A percentile compares a stretch with the other conserved stretches of the same genome.
phyloP scores from a whole-genome alignment of 2,329 filamentous ascomycete species.

The Trichophyton equinum region DNA sequence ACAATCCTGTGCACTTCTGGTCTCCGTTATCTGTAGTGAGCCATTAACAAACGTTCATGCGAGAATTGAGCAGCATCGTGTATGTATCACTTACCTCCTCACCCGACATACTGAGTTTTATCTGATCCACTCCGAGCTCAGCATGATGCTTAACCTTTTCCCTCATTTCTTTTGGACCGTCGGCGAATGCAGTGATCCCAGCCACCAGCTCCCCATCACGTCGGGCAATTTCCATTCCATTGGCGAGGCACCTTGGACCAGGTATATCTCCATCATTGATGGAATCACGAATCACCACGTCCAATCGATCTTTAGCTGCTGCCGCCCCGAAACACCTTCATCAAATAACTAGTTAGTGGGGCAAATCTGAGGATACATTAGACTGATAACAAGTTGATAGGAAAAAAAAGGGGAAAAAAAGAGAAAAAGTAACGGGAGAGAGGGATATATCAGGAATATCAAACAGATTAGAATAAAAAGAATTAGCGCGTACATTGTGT shows the following conservation, averaged over 20 bases:
- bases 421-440: no score
- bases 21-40: conserved; percentile 18
- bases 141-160: conserved; percentile 27
- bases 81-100: conserved; percentile 18
- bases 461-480: neutral
- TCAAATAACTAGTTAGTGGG: neutral
- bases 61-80: neutral
- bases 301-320: conserved; percentile 36
- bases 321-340: conserved; percentile 35
- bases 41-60: neutral
- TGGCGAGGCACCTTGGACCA: conserved; percentile 38
- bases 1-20: conserved; percentile 31
- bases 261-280: conserved; percentile 40
- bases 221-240: conserved; percentile 38
- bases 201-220: conserved; percentile 35
- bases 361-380: neutral
- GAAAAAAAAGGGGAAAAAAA: no score
- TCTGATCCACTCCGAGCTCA: conserved; percentile 31
- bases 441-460: neutral
- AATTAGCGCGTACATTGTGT: conserved; percentile 32
- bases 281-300: conserved; percentile 37
- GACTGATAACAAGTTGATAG: neutral
- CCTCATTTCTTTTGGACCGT: conserved; percentile 33
- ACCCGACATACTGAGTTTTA: conserved; percentile 36
- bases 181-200: conserved; percentile 32